Evolutionary conservation across 2,329 filamentous ascomycete species (phyloP).

Genomic region (Arthrobotrys entomopaga): DNA sequence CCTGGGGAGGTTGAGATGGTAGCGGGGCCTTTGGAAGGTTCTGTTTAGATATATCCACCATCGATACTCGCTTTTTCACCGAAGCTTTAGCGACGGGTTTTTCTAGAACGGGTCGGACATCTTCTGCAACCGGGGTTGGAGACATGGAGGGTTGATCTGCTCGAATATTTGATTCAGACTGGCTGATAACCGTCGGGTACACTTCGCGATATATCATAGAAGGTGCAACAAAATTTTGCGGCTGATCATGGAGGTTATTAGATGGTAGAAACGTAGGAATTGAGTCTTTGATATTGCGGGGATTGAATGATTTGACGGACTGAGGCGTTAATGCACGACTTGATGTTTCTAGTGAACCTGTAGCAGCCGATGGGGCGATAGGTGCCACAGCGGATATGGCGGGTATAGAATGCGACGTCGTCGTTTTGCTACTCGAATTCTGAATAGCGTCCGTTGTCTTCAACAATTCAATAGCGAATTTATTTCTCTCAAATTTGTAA

Average conservation of each 20-base stretch:
- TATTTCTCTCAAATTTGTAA: slow-evolving; percentile 44
- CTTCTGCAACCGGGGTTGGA: neutral
- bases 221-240: slow-evolving; percentile 35
- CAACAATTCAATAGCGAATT: slow-evolving; percentile 33
- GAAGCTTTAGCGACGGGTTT: slow-evolving; percentile 1
- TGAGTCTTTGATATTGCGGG: slow-evolving; percentile 46
- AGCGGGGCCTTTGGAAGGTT: neutral
- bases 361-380: neutral
- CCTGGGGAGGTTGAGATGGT: neutral
- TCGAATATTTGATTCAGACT: slow-evolving; percentile 35
- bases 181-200: slow-evolving; percentile 17
- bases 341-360: neutral
- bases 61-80: slow-evolving; percentile 32
- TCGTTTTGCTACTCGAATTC: neutral
- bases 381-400: slow-evolving; percentile 39
- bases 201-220: slow-evolving; percentile 47
- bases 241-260: slow-evolving; percentile 16
- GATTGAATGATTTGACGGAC: slow-evolving; percentile 50
- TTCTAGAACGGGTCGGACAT: neutral
- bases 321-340: slow-evolving; percentile 20
- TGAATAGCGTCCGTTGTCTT: slow-evolving; percentile 23
- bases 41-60: slow-evolving; percentile 13
- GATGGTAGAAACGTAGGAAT: slow-evolving; percentile 23
- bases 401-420: slow-evolving; percentile 5
- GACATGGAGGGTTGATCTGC: slow-evolving; percentile 7